A percentile compares a stretch with the other conserved stretches of the same genome.
Conservation (phyloP, 179 eudicot species). For the Silene vulgaris region DNA sequence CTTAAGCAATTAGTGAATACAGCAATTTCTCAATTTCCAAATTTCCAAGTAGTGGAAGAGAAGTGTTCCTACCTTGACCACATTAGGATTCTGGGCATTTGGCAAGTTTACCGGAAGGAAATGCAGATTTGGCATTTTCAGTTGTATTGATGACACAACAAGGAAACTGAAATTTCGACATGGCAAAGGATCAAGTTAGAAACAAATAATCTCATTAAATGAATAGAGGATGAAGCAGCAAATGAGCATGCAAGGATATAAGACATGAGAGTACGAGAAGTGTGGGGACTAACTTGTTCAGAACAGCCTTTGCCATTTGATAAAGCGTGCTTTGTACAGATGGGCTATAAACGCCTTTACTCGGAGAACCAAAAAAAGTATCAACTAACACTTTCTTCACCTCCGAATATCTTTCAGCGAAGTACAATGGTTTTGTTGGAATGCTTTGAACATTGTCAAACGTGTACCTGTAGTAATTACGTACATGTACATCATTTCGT, state of each 20-base stretch:
- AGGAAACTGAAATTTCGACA: constrained; percentile 50
- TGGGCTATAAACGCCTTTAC: constrained; percentile 85
- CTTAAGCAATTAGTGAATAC: neutral
- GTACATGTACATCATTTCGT: neutral
- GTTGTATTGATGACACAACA: constrained; percentile 56
- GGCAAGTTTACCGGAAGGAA: constrained; percentile 83
- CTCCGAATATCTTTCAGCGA: constrained; percentile 48
- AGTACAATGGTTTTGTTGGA: constrained; percentile 61
- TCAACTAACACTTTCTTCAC: constrained; percentile 59
- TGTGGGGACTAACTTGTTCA: constrained; percentile 44
- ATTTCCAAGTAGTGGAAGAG: neutral
- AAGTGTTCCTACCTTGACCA: constrained; percentile 63
- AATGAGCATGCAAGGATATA: neutral
- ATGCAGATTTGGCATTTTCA: constrained; percentile 94
- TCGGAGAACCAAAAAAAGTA: constrained; percentile 84
- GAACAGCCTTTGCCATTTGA: constrained; percentile 80
- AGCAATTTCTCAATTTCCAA: neutral
- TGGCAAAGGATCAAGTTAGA: neutral
- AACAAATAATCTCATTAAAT: neutral
- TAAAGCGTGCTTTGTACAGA: constrained; percentile 93
- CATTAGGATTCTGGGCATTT: constrained; percentile 53
- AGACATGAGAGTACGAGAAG: neutral
- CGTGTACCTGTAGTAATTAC: constrained; percentile 47
- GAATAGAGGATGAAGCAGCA: neutral
- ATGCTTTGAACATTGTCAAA: constrained; percentile 49